phyloP scores from a whole-genome alignment of 2,329 filamentous ascomycete species.

The Penicillium polonicum region DNA sequence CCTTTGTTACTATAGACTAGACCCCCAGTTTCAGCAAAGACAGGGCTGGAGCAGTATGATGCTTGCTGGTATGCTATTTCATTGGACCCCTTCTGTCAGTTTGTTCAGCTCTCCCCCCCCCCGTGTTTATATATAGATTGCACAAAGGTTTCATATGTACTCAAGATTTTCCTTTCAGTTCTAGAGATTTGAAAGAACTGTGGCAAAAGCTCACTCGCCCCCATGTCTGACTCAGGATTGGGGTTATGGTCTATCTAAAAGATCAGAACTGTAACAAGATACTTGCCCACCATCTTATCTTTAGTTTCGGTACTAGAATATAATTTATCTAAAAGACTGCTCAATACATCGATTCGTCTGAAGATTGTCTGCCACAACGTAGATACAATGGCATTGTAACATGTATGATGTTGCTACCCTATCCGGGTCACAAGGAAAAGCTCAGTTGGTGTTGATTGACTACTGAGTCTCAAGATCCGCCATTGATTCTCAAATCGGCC shows the following conservation, averaged over 20 bases:
- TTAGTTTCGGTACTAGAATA: background rate
- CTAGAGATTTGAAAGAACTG: background rate
- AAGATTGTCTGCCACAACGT: background rate
- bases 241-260: no score
- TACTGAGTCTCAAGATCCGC: background rate
- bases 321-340: background rate
- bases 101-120: background rate
- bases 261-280: background rate
- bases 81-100: background rate
- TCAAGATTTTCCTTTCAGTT: background rate
- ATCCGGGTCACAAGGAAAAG: background rate
- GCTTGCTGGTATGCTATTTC: background rate
- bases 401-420: background rate
- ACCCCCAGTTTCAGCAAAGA: no score
- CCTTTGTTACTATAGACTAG: no score
- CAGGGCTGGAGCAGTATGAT: no score
- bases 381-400: background rate
- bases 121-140: background rate
- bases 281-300: background rate
- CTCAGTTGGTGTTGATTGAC: background rate
- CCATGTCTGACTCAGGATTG: background rate
- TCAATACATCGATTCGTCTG: background rate
- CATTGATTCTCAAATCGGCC: background rate
- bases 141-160: background rate
- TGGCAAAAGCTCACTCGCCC: background rate